A percentile compares a stretch with the other conserved stretches of the same genome.
Conservation (phyloP, 176 grass and related monocot species). For the Oryza meyeriana region DNA sequence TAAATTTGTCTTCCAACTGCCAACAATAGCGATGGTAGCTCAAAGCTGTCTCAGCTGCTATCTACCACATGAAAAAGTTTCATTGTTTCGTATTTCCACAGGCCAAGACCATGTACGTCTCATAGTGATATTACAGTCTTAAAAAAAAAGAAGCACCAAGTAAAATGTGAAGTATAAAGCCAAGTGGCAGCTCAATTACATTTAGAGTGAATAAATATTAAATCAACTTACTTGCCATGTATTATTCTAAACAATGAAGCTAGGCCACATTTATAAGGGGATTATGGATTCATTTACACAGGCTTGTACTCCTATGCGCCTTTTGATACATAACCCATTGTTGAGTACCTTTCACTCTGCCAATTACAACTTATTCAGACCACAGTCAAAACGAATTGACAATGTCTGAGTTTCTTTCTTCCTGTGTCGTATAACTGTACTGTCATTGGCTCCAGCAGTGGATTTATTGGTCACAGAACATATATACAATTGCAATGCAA, state of each 20-base stretch:
- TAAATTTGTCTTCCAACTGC: not conserved
- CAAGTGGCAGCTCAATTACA: not conserved
- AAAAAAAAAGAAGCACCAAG: not conserved
- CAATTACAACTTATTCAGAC: constrained; percentile 3
- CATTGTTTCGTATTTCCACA: not conserved
- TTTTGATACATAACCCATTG: constrained; percentile 7
- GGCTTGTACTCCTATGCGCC: not conserved
- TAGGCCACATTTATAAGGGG: constrained; percentile 4
- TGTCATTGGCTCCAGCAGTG: constrained; percentile 3
- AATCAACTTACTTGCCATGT: not conserved
- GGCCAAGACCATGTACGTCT: not conserved
- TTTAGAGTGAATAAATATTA: constrained; percentile 1
- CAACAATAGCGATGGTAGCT: not conserved
- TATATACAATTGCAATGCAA: not conserved
- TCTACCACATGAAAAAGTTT: not conserved
- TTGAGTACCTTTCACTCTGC: constrained; percentile 1
- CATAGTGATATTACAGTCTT: not conserved
- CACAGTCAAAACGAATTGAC: constrained; percentile 23
- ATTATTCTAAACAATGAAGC: constrained; percentile 13
- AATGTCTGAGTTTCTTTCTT: not conserved
- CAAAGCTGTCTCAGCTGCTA: not conserved
- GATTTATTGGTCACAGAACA: not conserved
- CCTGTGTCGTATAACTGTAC: not conserved
- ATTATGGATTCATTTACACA: constrained; percentile 2
- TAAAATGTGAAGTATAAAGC: not conserved